phyloP scores from a whole-genome alignment of 352 stramenopile genomes.

The Phytophthora podocarpi region DNA sequence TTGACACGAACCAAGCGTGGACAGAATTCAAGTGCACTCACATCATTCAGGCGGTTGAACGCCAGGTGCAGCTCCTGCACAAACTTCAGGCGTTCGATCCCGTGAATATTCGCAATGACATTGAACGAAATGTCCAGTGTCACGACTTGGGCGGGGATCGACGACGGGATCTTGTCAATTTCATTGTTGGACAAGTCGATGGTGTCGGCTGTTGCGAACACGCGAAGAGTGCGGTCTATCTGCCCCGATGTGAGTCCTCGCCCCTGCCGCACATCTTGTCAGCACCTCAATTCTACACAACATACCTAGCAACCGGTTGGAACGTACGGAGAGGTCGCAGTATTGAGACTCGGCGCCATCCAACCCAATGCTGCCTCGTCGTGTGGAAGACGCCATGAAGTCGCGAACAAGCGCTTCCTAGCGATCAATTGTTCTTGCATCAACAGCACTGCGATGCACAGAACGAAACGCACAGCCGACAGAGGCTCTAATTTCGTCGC shows the following conservation, averaged over 20 bases:
- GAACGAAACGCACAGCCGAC: slow-evolving; percentile 14
- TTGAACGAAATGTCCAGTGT: slow-evolving; percentile 81
- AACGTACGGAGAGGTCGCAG: slow-evolving; percentile 67
- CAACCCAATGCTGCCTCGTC: slow-evolving; percentile 49
- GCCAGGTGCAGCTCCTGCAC: slow-evolving; percentile 72
- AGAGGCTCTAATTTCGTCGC: slow-evolving; percentile 20
- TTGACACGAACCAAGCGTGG: slow-evolving; percentile 63
- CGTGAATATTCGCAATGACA: slow-evolving; percentile 42
- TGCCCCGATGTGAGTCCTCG: slow-evolving; percentile 58
- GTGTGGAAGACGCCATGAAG: slow-evolving; percentile 32
- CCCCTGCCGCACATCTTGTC: slow-evolving; percentile 33
- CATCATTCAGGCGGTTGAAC: slow-evolving; percentile 70
- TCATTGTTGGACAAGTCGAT: slow-evolving; percentile 83
- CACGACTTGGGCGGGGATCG: slow-evolving; percentile 50
- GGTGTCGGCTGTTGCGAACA: slow-evolving; percentile 65
- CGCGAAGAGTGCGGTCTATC: slow-evolving; percentile 64
- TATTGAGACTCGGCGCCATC: slow-evolving; percentile 64
- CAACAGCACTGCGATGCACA: background rate
- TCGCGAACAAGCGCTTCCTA: background rate
- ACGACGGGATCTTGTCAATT: slow-evolving; percentile 60
- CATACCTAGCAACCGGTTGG: background rate
- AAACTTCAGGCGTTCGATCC: slow-evolving; percentile 65
- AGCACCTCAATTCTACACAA: background rate
- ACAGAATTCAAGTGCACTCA: slow-evolving; percentile 71
- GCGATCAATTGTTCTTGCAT: background rate